Base-by-base conservation (phyloP, 306 rosid species). In the Styphnolobium japonicum region DNA sequence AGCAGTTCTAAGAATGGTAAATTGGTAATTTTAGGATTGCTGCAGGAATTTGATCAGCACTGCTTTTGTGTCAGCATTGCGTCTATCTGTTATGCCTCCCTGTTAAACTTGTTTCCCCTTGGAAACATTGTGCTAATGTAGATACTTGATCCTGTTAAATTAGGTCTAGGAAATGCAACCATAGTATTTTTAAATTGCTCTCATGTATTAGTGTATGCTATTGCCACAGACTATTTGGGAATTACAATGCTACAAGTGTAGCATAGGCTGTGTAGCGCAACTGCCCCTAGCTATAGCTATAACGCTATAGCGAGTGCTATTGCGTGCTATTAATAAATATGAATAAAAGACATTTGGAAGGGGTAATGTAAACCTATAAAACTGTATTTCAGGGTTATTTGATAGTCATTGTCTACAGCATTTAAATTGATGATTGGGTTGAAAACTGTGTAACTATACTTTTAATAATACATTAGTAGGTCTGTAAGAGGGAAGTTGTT, bases 301-400 rank as follows among this genome's bases (percentile, higher is more conserved):
- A n/a, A n/a, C n/a, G n/a, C n/a, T n/a, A n/a, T n/a, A n/a, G n/a
- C n/a, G n/a, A n/a, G n/a, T n/a, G n/a, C n/a, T n/a, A n/a, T n/a
- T n/a, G n/a, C n/a, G n/a, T n/a, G n/a, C n/a, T n/a, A n/a, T n/a
- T n/a, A n/a, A n/a, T n/a, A n/a, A n/a, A n/a, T n/a, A n/a, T n/a
- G n/a, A n/a, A n/a, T n/a, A n/a, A n/a, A n/a, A n/a, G n/a, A n/a
- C 67, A 73, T 40, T 40, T 80, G 45, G 36, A 66, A 40, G 64
- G 23, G 53, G 19, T 74, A 15, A 3, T 57, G 53, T 12, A 12
- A 66, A 10, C 39, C 16, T 46, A 16, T 29, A 33, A n/a, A 31
- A 39, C 36, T 19, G 43, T 64, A 33, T 65, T 80, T 55, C 6
- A 27, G 23, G 33, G 60, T 43, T 64, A 6, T 36, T 61, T 31